These are phyloP conservation scores for Torulaspora delbrueckii DNA, from an alignment of 805 yeast genomes.

Conservation along the genomic window DNA sequence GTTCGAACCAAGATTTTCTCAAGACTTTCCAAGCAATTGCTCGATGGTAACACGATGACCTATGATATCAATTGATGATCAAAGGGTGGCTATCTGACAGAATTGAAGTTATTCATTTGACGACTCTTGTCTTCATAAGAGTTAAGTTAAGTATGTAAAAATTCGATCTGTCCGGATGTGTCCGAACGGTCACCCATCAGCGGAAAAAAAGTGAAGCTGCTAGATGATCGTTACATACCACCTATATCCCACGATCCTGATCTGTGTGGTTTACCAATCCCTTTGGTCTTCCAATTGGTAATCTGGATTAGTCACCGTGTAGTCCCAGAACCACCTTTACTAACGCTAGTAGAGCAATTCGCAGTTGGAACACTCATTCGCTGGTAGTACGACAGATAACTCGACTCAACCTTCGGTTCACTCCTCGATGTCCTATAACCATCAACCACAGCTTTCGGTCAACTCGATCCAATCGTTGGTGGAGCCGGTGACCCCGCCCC, in stretches of 20 bases:
- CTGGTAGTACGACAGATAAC: conserved; percentile 7
- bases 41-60: not conserved
- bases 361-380: conserved; percentile 13
- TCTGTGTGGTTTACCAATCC: not conserved
- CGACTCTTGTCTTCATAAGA: not conserved
- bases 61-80: too few species aligned
- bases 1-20: not conserved
- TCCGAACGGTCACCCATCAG: conserved; percentile 4
- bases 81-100: not conserved
- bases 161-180: conserved; percentile 12
- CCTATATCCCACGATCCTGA: not conserved
- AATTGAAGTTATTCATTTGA: not conserved
- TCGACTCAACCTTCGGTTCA: conserved; percentile 2
- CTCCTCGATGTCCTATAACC: conserved; percentile 18
- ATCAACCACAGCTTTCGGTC: conserved; percentile 33
- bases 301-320: not conserved
- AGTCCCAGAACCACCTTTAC: not conserved
- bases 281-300: not conserved
- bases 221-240: conserved; percentile 1
- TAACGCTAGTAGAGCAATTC: conserved; percentile 10
- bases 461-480: conserved; percentile 37
- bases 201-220: conserved; percentile 5
- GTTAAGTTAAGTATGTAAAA: not conserved
- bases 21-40: not conserved
- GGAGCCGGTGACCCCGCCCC: conserved; percentile 52